Conservation (phyloP, 2,329 filamentous ascomycete species). For the Thermomyces lanuginosus region DNA sequence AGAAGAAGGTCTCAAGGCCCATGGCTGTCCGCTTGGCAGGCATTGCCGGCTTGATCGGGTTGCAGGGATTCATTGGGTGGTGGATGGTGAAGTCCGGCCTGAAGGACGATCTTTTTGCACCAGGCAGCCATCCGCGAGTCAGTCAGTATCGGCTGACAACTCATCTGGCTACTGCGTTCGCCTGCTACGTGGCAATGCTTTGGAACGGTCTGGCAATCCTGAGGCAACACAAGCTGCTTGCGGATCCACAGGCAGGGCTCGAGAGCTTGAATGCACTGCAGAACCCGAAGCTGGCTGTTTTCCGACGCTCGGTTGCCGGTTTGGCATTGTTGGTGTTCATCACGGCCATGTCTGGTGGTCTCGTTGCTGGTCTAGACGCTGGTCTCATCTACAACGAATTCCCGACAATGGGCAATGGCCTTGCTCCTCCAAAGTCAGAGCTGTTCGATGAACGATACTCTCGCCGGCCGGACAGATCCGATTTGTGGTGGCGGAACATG, state of each 20-base stretch:
- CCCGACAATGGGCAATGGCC: conserved; percentile 75
- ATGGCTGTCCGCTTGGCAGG: conserved; percentile 66
- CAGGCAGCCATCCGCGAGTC: conserved; percentile 78
- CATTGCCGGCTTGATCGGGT: conserved; percentile 78
- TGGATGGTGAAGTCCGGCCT: conserved; percentile 99
- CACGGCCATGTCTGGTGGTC: conserved; percentile 82
- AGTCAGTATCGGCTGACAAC: conserved; percentile 85
- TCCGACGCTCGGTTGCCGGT: conserved; percentile 56
- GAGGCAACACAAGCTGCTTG: conserved; percentile 55
- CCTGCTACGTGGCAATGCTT: conserved; percentile 90
- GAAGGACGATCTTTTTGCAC: conserved; percentile 86
- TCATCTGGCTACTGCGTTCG: conserved; percentile 77
- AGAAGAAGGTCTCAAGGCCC: conserved; percentile 56
- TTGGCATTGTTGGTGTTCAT: conserved; percentile 64
- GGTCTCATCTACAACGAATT: conserved; percentile 99
- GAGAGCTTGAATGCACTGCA: conserved; percentile 46
- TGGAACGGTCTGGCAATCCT: conserved; percentile 74
- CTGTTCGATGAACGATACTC: conserved; percentile 77
- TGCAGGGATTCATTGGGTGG: conserved; percentile 92
- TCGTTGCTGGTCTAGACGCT: conserved; percentile 89
- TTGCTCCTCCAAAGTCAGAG: conserved; percentile 66
- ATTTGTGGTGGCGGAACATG: conserved; percentile 94
- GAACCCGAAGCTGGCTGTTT: conserved; percentile 50
- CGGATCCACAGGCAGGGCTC: conserved; percentile 46
- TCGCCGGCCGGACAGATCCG: conserved; percentile 57